phyloP scores from a whole-genome alignment of 2,329 filamentous ascomycete species.

The Botrytis aclada region DNA sequence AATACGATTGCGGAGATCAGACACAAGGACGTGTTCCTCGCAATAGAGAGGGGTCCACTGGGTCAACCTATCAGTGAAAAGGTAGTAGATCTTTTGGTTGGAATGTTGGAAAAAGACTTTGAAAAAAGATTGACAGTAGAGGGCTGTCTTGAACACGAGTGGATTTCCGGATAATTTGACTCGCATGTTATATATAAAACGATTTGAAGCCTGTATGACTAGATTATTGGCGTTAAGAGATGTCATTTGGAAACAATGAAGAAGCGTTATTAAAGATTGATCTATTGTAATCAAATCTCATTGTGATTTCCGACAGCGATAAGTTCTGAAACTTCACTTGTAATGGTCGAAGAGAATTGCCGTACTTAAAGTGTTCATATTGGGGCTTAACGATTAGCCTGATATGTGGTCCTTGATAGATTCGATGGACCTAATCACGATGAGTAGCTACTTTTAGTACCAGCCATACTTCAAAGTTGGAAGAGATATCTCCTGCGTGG shows the following conservation, averaged over 20 bases:
- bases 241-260: neutral
- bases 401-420: neutral
- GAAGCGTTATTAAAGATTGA: neutral
- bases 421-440: neutral
- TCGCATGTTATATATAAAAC: neutral
- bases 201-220: neutral
- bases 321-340: neutral
- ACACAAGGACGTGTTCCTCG: accelerated
- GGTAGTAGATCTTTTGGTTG: neutral
- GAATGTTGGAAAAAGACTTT: neutral
- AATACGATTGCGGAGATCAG: neutral
- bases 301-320: neutral
- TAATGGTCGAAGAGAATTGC: neutral
- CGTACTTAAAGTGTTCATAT: neutral
- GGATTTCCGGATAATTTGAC: neutral
- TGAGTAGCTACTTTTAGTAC: neutral
- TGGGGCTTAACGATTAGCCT: neutral
- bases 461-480: neutral
- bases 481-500: neutral
- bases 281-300: neutral
- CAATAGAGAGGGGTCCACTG: no score
- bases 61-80: neutral
- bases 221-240: neutral
- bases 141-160: neutral
- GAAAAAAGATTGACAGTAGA: neutral